Conservation (phyloP, 1,139 yeast genomes). For the Eremothecium coryli region DNA sequence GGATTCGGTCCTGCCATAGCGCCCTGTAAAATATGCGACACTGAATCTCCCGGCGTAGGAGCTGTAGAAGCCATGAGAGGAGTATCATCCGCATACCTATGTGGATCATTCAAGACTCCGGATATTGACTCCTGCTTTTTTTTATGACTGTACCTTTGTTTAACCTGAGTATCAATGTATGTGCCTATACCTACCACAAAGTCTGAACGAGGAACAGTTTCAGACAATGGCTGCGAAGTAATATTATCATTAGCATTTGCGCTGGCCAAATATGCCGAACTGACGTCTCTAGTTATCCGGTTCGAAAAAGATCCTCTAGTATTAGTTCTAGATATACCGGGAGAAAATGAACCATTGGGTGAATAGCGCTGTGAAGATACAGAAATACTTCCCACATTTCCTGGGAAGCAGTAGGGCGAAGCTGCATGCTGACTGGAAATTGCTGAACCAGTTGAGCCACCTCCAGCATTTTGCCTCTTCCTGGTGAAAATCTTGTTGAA, state of each 20-base stretch:
- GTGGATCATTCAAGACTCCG: constrained; percentile 15
- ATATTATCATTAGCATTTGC: constrained; percentile 6
- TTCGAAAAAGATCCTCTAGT: constrained; percentile 20
- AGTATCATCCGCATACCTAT: constrained; percentile 1
- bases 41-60: constrained; percentile 19
- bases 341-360: constrained; percentile 26
- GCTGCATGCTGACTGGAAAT: constrained; percentile 12
- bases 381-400: constrained; percentile 22
- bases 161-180: constrained; percentile 16
- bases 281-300: constrained; percentile 22
- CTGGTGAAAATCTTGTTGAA: constrained; percentile 29
- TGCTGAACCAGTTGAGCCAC: constrained; percentile 25
- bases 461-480: constrained; percentile 27
- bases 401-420: constrained; percentile 12
- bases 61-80: constrained; percentile 14
- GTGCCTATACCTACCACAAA: constrained; percentile 12
- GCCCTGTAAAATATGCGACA: constrained; percentile 5
- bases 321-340: constrained; percentile 26
- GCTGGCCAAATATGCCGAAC: constrained; percentile 7
- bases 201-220: not conserved
- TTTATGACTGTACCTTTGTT: constrained; percentile 13
- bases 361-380: constrained; percentile 25
- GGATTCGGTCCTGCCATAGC: not conserved
- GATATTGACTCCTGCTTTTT: constrained; percentile 26
- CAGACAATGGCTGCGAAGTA: constrained; percentile 1